Evolutionary conservation across 495 filamentous ascomycete species (phyloP).

Genomic region (Xylaria scruposa): DNA sequence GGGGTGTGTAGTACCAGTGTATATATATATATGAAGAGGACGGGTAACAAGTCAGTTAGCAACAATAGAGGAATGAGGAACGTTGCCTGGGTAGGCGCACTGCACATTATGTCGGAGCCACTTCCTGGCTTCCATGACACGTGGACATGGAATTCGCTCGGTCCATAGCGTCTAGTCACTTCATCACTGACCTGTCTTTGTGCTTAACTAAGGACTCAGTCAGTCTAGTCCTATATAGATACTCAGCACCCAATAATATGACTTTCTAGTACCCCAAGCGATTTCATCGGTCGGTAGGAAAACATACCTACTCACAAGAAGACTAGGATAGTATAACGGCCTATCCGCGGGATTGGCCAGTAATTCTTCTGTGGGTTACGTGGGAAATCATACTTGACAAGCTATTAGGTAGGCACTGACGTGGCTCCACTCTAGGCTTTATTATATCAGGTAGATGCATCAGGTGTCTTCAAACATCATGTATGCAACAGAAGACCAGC

Average conservation of each 20-base stretch:
- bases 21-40: neutral
- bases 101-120: neutral
- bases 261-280: neutral
- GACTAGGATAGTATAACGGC: neutral
- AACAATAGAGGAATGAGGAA: neutral
- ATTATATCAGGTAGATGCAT: neutral
- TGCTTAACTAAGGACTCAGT: neutral
- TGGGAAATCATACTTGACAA: slow-evolving; percentile 7
- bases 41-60: neutral
- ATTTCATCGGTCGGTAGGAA: neutral
- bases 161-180: neutral
- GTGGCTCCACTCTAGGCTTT: neutral
- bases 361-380: neutral
- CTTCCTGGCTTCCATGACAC: neutral
- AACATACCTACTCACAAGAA: neutral
- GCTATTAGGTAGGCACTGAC: neutral
- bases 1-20: neutral
- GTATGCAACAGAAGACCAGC: neutral
- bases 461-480: neutral
- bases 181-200: neutral
- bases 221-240: neutral
- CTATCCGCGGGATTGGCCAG: neutral
- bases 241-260: neutral
- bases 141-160: neutral
- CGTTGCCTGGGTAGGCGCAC: neutral